These are phyloP conservation scores for Aquilaria malaccensis DNA, from an alignment of 345 rosid species.

Conservation along the genomic window DNA sequence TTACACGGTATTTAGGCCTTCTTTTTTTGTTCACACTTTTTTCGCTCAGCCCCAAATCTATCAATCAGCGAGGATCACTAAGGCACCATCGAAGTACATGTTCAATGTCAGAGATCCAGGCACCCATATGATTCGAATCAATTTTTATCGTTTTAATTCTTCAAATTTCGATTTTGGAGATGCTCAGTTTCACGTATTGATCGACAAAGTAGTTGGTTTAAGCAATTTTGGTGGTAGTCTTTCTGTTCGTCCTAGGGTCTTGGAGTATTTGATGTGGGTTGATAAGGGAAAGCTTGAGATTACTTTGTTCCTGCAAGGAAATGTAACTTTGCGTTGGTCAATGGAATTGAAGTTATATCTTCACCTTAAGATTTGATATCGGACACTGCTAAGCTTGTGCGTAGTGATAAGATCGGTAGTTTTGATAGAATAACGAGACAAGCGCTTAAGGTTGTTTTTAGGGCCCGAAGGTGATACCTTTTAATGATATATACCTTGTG, in stretches of 20 bases:
- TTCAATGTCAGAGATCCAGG: slow-evolving; percentile 59
- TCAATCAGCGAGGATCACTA: slow-evolving; percentile 57
- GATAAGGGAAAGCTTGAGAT: slow-evolving; percentile 41
- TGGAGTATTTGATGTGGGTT: slow-evolving; percentile 60
- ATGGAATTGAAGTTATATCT: slow-evolving; percentile 83
- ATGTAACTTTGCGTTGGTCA: slow-evolving; percentile 59
- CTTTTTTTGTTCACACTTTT: not conserved
- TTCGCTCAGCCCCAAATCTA: slow-evolving; percentile 41
- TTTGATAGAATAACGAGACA: slow-evolving; percentile 46
- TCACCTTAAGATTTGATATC: slow-evolving; percentile 77
- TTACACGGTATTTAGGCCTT: too few species aligned
- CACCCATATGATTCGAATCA: slow-evolving; percentile 72
- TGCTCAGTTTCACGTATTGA: slow-evolving; percentile 73
- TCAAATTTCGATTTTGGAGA: slow-evolving; percentile 26
- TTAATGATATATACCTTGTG: slow-evolving; percentile 63
- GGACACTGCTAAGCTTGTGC: slow-evolving; percentile 41
- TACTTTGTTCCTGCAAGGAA: slow-evolving; percentile 38
- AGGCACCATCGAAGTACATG: slow-evolving; percentile 49
- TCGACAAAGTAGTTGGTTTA: slow-evolving; percentile 57
- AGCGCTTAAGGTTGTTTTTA: slow-evolving; percentile 47
- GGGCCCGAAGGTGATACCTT: slow-evolving; percentile 73
- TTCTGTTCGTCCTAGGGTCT: slow-evolving; percentile 27
- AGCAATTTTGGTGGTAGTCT: slow-evolving; percentile 42
- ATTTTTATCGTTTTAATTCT: slow-evolving; percentile 47
- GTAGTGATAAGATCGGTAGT: slow-evolving; percentile 28